Base-by-base conservation (phyloP, 768 basidiomycete species). In the Mycena vulgaris region DNA sequence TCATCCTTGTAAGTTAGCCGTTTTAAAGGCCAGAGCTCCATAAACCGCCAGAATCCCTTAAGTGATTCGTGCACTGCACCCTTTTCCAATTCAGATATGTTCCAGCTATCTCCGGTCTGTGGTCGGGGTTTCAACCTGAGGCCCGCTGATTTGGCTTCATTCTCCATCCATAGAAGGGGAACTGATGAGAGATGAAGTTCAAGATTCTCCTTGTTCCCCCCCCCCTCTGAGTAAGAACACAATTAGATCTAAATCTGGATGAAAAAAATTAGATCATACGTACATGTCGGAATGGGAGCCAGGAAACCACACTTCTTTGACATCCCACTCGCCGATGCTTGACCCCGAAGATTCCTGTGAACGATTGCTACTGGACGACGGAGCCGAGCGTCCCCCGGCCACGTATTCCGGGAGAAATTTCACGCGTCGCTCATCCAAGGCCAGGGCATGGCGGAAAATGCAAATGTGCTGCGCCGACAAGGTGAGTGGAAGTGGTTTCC, bases 281-380 rank as follows among this genome's bases (percentile, higher is more conserved):
- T 30, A 57, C 64, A 65, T 65, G 42, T 65, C 63, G 31, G 63
- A 65, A 47, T 65, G 63, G 13, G 42, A n/a, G n/a, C n/a, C n/a
- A n/a, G n/a, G n/a, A n/a, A n/a, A n/a, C n/a, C n/a, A n/a, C n/a
- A n/a, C n/a, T n/a, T n/a, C n/a, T n/a, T n/a, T n/a, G n/a, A n/a
- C n/a, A n/a, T n/a, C n/a, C n/a, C n/a, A n/a, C n/a, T 45, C 5
- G 10, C 42, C 7, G 42, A 17, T 45, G 10, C 17, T 45, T 45
- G 5, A 45, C 42, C 5, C 19, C 21, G 19, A 14, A 17, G n/a
- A 39, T 39, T 28, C 11, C 11, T 49, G 45, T 21, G 25, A 11
- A 45, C 17, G n/a, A n/a, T 45, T 45, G 17, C 9, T 5, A 45
- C 35, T 40, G 11, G 45, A 55, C n/a, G 21, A 13, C 2, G 1